These are phyloP conservation scores for Cryptosporidium viatorum DNA, from an alignment of 169 alveolate species.

Conservation along the genomic window DNA sequence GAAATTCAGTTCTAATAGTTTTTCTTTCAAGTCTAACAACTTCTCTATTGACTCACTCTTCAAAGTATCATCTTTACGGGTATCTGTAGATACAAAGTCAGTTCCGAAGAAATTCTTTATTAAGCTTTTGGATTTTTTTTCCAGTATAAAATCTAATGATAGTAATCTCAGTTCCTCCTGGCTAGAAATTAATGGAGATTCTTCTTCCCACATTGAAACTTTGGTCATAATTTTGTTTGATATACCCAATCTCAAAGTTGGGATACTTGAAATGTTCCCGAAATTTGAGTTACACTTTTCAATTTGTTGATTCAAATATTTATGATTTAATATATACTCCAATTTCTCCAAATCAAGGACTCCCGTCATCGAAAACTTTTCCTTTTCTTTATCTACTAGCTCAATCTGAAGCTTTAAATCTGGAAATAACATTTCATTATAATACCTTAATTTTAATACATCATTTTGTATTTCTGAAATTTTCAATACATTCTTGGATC, in stretches of 20 bases:
- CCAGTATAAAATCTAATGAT: not conserved
- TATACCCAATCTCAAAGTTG: not conserved
- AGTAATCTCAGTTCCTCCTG: not conserved
- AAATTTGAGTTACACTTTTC: constrained; percentile 12
- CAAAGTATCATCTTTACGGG: not conserved
- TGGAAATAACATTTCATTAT: constrained; percentile 47
- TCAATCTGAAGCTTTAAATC: constrained; percentile 30
- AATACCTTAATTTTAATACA: constrained; percentile 10
- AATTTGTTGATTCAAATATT: not conserved
- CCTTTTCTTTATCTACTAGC: not conserved
- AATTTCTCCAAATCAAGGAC: not conserved
- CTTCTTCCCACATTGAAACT: constrained; percentile 42
- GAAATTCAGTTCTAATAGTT: not conserved
- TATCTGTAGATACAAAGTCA: not conserved
- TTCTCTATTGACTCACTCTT: not conserved
- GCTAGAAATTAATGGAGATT: not conserved
- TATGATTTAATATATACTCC: not conserved
- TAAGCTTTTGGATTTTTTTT: constrained; percentile 17
- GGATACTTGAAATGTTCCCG: not conserved
- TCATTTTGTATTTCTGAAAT: not conserved
- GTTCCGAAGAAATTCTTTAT: not conserved
- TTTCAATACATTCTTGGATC: not conserved
- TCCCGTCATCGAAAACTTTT: not conserved
- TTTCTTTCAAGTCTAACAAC: not conserved
- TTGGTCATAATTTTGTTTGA: not conserved